Evolutionary conservation across 768 basidiomycete species (phyloP).

Genomic region (Suillus luteus): DNA sequence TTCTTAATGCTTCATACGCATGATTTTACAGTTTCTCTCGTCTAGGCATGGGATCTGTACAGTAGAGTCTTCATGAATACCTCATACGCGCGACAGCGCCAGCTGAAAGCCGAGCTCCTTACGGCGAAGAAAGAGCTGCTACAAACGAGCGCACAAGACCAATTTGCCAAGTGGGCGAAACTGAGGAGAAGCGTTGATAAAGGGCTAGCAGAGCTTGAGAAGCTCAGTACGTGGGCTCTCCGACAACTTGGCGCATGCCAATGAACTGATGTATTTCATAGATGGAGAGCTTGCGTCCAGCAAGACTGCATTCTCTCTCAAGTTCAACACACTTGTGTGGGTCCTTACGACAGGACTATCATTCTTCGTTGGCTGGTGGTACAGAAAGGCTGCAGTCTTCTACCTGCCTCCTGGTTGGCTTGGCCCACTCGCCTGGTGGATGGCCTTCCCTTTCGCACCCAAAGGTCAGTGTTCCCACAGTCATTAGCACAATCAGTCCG

Average conservation of each 20-base stretch:
- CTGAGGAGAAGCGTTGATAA: slow-evolving; percentile 89
- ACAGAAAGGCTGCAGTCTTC: slow-evolving; percentile 87
- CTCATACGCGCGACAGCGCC: slow-evolving; percentile 57
- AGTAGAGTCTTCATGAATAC: slow-evolving; percentile 62
- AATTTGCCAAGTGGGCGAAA: slow-evolving; percentile 99
- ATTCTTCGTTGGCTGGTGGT: slow-evolving; percentile 88
- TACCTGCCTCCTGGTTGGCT: slow-evolving; percentile 92
- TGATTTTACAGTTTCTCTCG: slow-evolving; percentile 5
- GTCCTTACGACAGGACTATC: slow-evolving; percentile 85
- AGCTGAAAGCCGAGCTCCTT: slow-evolving; percentile 80
- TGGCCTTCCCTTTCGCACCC: slow-evolving; percentile 91
- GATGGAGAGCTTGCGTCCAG: slow-evolving; percentile 65
- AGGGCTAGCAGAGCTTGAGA: slow-evolving; percentile 86
- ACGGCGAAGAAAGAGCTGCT: slow-evolving; percentile 80
- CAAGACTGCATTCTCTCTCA: slow-evolving; percentile 64
- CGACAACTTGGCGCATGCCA: slow-evolving; percentile 4
- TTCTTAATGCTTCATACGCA: slow-evolving; percentile 11
- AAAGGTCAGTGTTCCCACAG: slow-evolving; percentile 51
- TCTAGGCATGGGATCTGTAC: slow-evolving; percentile 76
- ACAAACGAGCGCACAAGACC: slow-evolving; percentile 92
- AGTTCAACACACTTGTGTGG: slow-evolving; percentile 79
- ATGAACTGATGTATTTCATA: slow-evolving; percentile 33
- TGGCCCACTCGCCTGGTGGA: slow-evolving; percentile 84
- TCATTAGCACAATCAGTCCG: neutral
- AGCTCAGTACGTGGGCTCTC: slow-evolving; percentile 69